These are phyloP conservation scores for Clarireedia hainanense DNA, from an alignment of 2,329 filamentous ascomycete genomes.

Conservation along the genomic window DNA sequence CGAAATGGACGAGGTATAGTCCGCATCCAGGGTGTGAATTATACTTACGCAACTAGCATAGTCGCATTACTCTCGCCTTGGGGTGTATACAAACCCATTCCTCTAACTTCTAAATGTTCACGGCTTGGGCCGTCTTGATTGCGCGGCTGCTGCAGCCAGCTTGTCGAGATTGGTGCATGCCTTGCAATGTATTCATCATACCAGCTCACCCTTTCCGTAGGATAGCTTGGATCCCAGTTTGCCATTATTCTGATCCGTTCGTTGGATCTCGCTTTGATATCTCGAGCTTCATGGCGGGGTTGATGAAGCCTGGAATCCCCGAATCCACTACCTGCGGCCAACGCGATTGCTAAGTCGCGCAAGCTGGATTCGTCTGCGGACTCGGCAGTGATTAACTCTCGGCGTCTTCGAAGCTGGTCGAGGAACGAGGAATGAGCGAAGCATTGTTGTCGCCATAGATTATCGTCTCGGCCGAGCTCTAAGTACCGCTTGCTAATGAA, in stretches of 20 bases:
- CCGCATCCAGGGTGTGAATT: background rate
- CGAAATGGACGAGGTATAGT: background rate
- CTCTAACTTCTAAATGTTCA: conserved; percentile 58
- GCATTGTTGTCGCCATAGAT: conserved; percentile 68
- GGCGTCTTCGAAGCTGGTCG: conserved; percentile 48
- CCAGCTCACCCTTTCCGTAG: conserved; percentile 67
- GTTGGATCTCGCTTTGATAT: conserved; percentile 22
- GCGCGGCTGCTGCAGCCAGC: conserved; percentile 65
- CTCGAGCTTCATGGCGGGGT: conserved; percentile 17
- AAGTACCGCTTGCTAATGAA: conserved; percentile 60
- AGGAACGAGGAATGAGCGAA: conserved; percentile 64
- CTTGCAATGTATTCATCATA: conserved; percentile 85
- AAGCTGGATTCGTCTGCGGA: conserved; percentile 34
- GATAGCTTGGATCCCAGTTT: conserved; percentile 77
- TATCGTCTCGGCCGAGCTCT: conserved; percentile 62
- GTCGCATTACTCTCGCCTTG: conserved; percentile 44
- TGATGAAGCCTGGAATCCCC: conserved; percentile 21
- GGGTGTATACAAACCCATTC: conserved; percentile 59
- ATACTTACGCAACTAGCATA: conserved; percentile 50
- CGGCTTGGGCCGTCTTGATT: conserved; percentile 34
- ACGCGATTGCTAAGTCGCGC: conserved; percentile 26
- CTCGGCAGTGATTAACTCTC: conserved; percentile 33
- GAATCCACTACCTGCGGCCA: conserved; percentile 22
- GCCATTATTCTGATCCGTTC: conserved; percentile 53
- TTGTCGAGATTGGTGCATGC: conserved; percentile 63